A percentile compares a stretch with the other conserved stretches of the same genome.
These are phyloP conservation scores for Vitis rupestris DNA, from an alignment of 164 flowering plant genomes.

Conservation along the genomic window DNA sequence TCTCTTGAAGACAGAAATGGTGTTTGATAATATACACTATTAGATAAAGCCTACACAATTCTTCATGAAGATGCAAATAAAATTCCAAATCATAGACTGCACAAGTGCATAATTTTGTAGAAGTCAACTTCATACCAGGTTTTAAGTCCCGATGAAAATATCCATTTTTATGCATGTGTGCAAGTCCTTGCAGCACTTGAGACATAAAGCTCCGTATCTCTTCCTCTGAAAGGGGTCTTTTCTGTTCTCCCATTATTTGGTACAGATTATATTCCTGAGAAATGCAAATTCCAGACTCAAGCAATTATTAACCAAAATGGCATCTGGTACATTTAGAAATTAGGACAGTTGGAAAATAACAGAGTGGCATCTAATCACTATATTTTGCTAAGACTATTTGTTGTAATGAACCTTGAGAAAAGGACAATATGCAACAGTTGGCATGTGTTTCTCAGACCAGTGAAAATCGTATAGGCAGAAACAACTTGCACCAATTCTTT, in stretches of 20 bases:
- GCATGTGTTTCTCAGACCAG: too few species aligned
- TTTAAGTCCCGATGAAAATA: constrained; percentile 85
- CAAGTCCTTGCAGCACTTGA: constrained; percentile 77
- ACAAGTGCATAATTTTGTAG: not conserved
- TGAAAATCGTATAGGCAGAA: too few species aligned
- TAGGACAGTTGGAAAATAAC: too few species aligned
- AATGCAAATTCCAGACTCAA: constrained; percentile 10
- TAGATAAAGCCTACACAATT: not conserved
- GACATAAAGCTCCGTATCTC: constrained; percentile 66
- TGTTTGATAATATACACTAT: not conserved
- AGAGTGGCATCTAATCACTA: too few species aligned
- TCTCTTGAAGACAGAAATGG: constrained; percentile 45
- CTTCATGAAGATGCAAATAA: not conserved
- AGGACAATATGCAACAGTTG: too few species aligned
- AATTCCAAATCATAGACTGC: not conserved
- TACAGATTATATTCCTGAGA: constrained; percentile 72
- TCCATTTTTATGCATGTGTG: constrained; percentile 72
- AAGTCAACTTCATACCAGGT: constrained; percentile 53
- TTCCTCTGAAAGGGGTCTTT: constrained; percentile 60
- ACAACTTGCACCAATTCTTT: too few species aligned
- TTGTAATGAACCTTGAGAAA: too few species aligned
- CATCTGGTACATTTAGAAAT: not conserved
- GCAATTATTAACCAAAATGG: not conserved
- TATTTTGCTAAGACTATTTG: too few species aligned
- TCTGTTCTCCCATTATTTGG: constrained; percentile 62